Evolutionary conservation across 2,329 filamentous ascomycete species (phyloP).

Genomic region (Fusarium napiforme): DNA sequence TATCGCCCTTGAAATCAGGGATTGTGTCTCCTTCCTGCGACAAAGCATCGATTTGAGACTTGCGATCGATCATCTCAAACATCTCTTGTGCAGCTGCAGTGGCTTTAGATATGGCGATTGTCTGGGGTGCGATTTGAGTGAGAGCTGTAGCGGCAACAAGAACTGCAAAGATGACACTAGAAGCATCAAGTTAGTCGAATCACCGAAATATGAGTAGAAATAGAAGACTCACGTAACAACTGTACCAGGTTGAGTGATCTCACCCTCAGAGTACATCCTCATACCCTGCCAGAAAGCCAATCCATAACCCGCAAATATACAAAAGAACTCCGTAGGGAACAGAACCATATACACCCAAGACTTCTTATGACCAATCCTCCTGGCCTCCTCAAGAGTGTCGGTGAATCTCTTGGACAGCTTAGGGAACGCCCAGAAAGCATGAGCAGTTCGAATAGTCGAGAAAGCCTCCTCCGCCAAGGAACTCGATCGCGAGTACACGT

Average conservation of each 20-base stretch:
- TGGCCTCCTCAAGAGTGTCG: slow-evolving; percentile 54
- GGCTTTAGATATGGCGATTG: slow-evolving; percentile 58
- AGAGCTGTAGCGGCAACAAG: slow-evolving; percentile 58
- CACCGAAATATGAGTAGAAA: fast-evolving
- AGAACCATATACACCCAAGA: slow-evolving; percentile 55
- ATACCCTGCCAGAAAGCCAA: slow-evolving; percentile 65
- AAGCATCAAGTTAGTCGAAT: not conserved
- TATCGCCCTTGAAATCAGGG: slow-evolving; percentile 53
- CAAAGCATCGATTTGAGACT: slow-evolving; percentile 56
- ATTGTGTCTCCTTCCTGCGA: slow-evolving; percentile 49
- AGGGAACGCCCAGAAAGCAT: slow-evolving; percentile 62
- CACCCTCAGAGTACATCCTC: slow-evolving; percentile 56
- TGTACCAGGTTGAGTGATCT: slow-evolving; percentile 57
- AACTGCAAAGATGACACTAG: slow-evolving; percentile 59
- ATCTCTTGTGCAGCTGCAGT: slow-evolving; percentile 59
- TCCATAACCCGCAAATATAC: slow-evolving; percentile 59
- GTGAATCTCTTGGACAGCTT: slow-evolving; percentile 57
- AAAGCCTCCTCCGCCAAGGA: slow-evolving; percentile 62
- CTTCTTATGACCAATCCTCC: slow-evolving; percentile 55
- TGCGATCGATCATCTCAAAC: slow-evolving; percentile 60
- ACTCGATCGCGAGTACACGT: slow-evolving; percentile 55
- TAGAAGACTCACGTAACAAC: slow-evolving; percentile 56
- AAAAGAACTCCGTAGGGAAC: slow-evolving; percentile 59
- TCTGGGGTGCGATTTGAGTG: slow-evolving; percentile 60
- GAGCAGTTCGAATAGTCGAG: slow-evolving; percentile 59